A percentile compares a stretch with the other conserved stretches of the same genome.
Conservation (phyloP, 345 rosid species). For the Eucalyptus sideroxylon region DNA sequence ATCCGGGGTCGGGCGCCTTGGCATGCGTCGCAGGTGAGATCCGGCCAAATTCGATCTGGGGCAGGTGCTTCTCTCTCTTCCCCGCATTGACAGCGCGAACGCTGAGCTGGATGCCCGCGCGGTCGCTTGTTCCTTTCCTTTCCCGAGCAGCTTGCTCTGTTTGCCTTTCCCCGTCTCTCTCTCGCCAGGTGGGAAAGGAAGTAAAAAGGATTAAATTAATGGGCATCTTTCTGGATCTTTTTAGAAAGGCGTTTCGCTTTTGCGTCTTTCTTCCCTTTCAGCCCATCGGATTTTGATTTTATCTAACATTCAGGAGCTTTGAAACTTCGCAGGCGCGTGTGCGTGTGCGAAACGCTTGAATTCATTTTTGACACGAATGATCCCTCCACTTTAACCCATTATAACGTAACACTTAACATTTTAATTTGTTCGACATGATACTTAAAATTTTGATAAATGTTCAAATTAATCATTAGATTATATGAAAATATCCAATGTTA, state of each 20-base stretch:
- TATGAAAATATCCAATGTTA: accelerated
- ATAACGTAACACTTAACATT: too few relatives aligned
- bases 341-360: neutral
- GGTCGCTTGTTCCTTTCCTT: neutral
- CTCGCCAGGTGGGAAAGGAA: neutral
- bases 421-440: accelerated
- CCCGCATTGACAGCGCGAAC: neutral
- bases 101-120: neutral
- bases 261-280: neutral
- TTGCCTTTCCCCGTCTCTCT: neutral
- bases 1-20: neutral
- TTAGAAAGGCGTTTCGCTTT: neutral
- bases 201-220: neutral
- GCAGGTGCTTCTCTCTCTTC: neutral
- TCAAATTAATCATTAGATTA: accelerated
- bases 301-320: neutral
- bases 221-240: neutral
- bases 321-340: neutral
- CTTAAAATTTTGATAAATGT: accelerated
- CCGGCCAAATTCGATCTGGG: neutral
- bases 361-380: too few relatives aligned
- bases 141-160: neutral
- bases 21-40: neutral
- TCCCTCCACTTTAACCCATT: neutral
- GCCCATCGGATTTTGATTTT: neutral